Evolutionary conservation across 2,329 filamentous ascomycete genomes (phyloP), one percentile per base, ranked within the genome.

Genomic region (Ophiostoma angusticollis): DNA sequence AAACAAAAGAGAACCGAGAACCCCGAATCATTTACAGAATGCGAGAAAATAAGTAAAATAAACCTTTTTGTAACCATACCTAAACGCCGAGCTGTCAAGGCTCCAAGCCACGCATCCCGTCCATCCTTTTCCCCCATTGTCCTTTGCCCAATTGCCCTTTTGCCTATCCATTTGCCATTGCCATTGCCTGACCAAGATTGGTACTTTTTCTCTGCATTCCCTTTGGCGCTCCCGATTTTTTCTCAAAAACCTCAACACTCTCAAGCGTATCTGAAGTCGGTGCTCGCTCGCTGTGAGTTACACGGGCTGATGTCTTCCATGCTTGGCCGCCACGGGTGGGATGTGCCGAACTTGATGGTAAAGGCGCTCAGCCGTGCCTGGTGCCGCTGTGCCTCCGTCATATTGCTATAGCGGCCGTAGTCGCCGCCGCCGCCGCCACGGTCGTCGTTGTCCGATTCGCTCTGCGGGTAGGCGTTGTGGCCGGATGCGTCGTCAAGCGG

Each of bases 301-400:
- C 64, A 60, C 16, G 64, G 65, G 49, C 64, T 67, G 48, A 68
- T 52, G 37, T 58, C 60, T 16, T 46, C 35, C 11, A 40, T 23
- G 46, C 52, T 57, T 13, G 29, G 31, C 6, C 35, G 31, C 14
- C 25, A 11, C 29, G 46, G 37, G 17, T 21, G 35, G 27, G 47
- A 29, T 17, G 55, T 47, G 28, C 66, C 66, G 46, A 69, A 69
- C 9, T 58, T 62, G 50, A 65, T 61, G 40, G 56, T 61, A 54
- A 65, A 69, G 40, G 59, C 52, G 42, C 57, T 57, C 27, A 70
- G 56, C 52, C 64, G 57, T 53, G 67, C 60, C 49, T 67, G 65
- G 48, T 68, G 61, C 39, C 57, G 55, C 14, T 68, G 63, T 14
- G 52, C 11, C 13, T 30, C 27, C 14, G 31, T 38, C 40, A 42